Conservation (phyloP, 768 basidiomycete genomes). For the Suillus bovinus region DNA sequence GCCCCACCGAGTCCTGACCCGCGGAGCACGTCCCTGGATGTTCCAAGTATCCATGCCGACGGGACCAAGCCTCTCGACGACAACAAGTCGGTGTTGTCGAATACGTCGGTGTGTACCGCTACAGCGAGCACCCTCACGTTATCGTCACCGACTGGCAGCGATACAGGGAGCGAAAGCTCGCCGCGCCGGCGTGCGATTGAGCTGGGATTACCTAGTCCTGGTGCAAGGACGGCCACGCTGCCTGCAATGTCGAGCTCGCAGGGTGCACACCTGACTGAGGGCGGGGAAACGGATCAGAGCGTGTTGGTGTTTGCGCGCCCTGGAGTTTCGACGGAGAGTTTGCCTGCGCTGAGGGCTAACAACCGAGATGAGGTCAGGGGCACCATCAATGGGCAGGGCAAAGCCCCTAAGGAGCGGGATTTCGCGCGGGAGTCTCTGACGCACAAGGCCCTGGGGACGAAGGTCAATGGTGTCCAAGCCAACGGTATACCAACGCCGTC, state of each 20-base stretch:
- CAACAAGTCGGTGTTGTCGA: constrained; percentile 17
- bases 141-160: constrained; percentile 13
- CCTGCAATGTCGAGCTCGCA: constrained; percentile 24
- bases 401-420: neutral
- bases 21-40: neutral
- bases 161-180: constrained; percentile 14
- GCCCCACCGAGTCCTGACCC: constrained; percentile 13
- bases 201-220: constrained; percentile 19
- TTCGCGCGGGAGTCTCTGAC: constrained; percentile 5
- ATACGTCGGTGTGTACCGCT: constrained; percentile 3
- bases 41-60: neutral
- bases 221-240: constrained; percentile 35
- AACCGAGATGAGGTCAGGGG: neutral
- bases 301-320: constrained; percentile 78
- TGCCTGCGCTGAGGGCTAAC: constrained; percentile 33
- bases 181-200: constrained; percentile 22
- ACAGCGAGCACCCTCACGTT: constrained; percentile 14
- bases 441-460: constrained; percentile 10
- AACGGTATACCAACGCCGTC: constrained; percentile 1
- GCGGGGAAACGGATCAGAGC: constrained; percentile 63
- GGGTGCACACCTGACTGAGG: constrained; percentile 9
- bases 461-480: constrained; percentile 2
- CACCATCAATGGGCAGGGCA: constrained; percentile 1
- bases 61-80: constrained; percentile 15
- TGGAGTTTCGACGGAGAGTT: constrained; percentile 71